Base-by-base conservation (phyloP, 1,284 basidiomycete genomes). In the Papiliotrema nemorosa region DNA sequence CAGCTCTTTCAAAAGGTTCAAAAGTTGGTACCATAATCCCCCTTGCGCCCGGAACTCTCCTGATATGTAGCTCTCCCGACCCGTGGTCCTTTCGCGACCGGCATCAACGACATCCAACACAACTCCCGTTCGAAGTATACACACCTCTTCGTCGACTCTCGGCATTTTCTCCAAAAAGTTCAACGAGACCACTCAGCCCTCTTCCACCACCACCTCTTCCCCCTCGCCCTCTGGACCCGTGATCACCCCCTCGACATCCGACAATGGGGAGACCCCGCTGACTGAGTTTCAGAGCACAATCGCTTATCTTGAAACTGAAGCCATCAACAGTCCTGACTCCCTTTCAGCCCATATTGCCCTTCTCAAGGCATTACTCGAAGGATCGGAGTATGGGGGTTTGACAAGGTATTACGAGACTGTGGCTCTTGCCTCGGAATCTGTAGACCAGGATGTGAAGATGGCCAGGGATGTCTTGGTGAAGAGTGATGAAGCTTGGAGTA, bases 251-350 rank as follows among this genome's bases (percentile, higher is more conserved):
- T 49, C 49, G 2, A 45, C n/a, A n/a, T n/a, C n/a, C n/a, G n/a
- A 51, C 13, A 54, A 54, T 31, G 21, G 49, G 35, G 58, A 62
- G 14, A 25, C 52, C 1, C 59, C 60, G 2, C 51, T 68, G 2
- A 70, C 71, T 0, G 50, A 59, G 5, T 70, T 70, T 44, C 71
- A 73, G 55, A 43, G 54, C 13, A 57, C 53, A 10, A 70, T 73
- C 24, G 71, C 71, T 5, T 62, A 51, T 1, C 60, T 73, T 24
- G 71, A 73, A 57, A 63, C 66, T 3, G 55, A 50, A 18, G 63
- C 69, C 12, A 58, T 64, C 35, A 50, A 53, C 14, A 25, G 55
- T 2, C 62, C 61, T 4, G 47, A 54, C 6, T 54, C 64, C 27
- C 37, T 59, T 9, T 44, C 53, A 13, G 50, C 53, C 3, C 71